Evolutionary conservation across 345 rosid species (phyloP).

Genomic region (Arabidopsis suecica): DNA sequence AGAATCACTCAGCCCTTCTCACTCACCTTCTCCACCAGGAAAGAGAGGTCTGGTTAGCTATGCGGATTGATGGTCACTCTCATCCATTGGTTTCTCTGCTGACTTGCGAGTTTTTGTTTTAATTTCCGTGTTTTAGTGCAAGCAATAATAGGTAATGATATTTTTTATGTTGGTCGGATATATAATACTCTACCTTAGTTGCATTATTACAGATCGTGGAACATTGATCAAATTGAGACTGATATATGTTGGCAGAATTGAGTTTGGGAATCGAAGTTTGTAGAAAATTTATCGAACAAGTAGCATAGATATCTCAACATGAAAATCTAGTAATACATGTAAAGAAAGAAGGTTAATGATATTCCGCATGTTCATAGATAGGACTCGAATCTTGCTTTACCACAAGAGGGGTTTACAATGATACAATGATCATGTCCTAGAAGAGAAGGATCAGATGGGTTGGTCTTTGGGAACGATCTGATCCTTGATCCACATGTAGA

Average conservation of each 20-base stretch:
- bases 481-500: slow-evolving; percentile 99
- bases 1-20: slow-evolving; percentile 56
- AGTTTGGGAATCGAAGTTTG: neutral
- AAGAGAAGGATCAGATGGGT: slow-evolving; percentile 68
- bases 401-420: neutral
- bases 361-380: slow-evolving; percentile 15
- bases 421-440: neutral
- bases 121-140: slow-evolving; percentile 6
- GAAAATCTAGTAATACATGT: neutral
- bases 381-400: neutral
- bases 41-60: slow-evolving; percentile 80
- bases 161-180: slow-evolving; percentile 5
- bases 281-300: neutral
- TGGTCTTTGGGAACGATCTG: slow-evolving; percentile 78
- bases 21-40: slow-evolving; percentile 71
- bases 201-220: slow-evolving; percentile 22
- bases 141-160: slow-evolving; percentile 2
- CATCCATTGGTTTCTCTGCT: neutral
- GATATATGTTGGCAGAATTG: neutral
- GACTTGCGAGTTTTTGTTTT: slow-evolving; percentile 28
- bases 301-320: neutral
- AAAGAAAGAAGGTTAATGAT: neutral
- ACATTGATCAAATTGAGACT: slow-evolving; percentile 17
- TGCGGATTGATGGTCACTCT: slow-evolving; percentile 60
- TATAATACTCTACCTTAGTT: slow-evolving; percentile 8